These are phyloP conservation scores for Cladophialophora carrionii DNA, from an alignment of 2,329 filamentous ascomycete species.

Conservation along the genomic window DNA sequence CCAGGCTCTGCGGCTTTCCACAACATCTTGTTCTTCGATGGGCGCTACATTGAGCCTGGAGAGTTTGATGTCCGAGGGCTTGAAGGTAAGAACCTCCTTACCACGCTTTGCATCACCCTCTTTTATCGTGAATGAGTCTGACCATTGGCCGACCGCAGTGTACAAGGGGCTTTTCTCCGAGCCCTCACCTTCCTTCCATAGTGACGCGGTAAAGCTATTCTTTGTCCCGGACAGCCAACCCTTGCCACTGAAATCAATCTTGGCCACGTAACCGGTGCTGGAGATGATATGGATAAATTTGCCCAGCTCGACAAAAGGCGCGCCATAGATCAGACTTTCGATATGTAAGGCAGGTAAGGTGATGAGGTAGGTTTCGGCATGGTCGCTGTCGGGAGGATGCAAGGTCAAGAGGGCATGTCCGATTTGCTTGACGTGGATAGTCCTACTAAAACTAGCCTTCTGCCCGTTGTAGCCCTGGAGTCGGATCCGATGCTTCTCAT, in stretches of 20 bases:
- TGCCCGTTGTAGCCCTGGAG: conserved; percentile 89
- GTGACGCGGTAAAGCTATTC: conserved; percentile 77
- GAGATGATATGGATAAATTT: conserved; percentile 82
- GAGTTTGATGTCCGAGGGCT: conserved; percentile 57
- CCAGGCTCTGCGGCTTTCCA: conserved; percentile 90
- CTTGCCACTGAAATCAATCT: conserved; percentile 90
- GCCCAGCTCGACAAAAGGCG: conserved; percentile 88
- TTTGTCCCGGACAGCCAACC: conserved; percentile 96
- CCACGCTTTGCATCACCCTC: conserved; percentile 47
- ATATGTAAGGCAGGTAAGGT: conserved; percentile 90
- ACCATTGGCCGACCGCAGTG: conserved; percentile 90
- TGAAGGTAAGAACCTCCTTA: conserved; percentile 59
- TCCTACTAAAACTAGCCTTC: conserved; percentile 90
- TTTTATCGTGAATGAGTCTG: conserved; percentile 42
- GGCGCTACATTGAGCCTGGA: conserved; percentile 73
- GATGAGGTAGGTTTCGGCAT: conserved; percentile 77
- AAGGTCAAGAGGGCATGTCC: conserved; percentile 84
- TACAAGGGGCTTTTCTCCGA: conserved; percentile 67
- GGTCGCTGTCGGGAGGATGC: conserved; percentile 55
- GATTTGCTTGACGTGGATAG: conserved; percentile 93
- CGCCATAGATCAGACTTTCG: conserved; percentile 76
- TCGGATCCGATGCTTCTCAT: conserved; percentile 75
- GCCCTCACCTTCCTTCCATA: conserved; percentile 72
- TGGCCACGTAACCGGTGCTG: conserved; percentile 81
- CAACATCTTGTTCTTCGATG: conserved; percentile 78